A percentile compares a stretch with the other conserved stretches of the same genome.
phyloP scores from a whole-genome alignment of 345 rosid species.

The Ceriops decandra region DNA sequence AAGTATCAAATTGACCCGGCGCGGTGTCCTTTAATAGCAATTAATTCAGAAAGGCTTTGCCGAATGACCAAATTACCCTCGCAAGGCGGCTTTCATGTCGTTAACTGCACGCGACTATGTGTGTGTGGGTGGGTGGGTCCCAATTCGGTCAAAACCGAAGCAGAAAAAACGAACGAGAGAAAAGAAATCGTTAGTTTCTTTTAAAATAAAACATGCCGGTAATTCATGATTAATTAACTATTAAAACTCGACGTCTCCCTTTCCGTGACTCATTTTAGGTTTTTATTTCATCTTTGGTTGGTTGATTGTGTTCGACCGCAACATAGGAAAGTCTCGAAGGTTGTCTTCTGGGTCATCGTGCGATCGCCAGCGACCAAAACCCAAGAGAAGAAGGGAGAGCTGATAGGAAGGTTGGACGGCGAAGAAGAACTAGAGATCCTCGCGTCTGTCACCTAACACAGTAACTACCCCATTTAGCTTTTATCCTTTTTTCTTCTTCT shows the following conservation, averaged over 20 bases:
- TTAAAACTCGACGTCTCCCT: neutral
- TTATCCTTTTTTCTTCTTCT: neutral
- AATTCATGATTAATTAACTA: too few species aligned
- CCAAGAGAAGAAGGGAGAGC: neutral
- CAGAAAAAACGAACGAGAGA: too few species aligned
- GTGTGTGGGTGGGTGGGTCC: neutral
- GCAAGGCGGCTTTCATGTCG: too few species aligned
- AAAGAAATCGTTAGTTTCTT: too few species aligned
- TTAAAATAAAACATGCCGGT: too few species aligned
- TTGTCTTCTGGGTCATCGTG: too few species aligned
- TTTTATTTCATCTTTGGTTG: neutral
- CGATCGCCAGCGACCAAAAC: too few species aligned
- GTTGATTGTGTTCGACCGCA: too few species aligned
- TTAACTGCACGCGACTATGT: neutral
- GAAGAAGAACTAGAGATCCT: neutral
- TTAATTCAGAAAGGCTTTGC: neutral
- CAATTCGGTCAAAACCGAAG: neutral
- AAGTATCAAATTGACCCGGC: too few species aligned
- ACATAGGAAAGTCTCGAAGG: too few species aligned
- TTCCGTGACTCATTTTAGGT: constrained; percentile 1
- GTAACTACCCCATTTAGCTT: neutral
- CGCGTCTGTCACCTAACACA: neutral
- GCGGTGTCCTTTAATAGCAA: too few species aligned
- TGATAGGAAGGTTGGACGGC: neutral
- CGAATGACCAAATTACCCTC: neutral